These are phyloP conservation scores for Monosporascus sp. DNA, from an alignment of 2,329 filamentous ascomycete genomes.

Conservation along the genomic window DNA sequence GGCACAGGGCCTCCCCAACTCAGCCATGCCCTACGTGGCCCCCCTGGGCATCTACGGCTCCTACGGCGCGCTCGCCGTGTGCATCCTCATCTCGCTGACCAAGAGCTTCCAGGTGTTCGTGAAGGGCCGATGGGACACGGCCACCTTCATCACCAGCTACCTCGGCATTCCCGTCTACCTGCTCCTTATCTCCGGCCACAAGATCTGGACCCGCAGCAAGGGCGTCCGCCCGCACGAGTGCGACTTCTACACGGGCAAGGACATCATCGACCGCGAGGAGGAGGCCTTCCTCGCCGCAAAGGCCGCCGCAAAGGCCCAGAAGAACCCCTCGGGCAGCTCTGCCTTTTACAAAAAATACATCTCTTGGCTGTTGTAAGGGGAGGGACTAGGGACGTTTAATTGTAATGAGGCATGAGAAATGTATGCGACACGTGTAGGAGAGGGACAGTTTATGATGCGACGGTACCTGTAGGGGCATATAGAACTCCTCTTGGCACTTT, in stretches of 20 bases:
- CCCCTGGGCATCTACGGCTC: conserved; percentile 69
- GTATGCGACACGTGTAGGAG: neutral
- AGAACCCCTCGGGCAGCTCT: conserved; percentile 24
- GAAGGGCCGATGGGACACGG: conserved; percentile 39
- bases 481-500: too few species aligned
- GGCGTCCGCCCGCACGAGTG: conserved; percentile 52
- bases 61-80: conserved; percentile 62
- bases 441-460: too few species aligned
- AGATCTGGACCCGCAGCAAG: conserved; percentile 48
- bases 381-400: neutral
- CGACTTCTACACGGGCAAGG: conserved; percentile 69
- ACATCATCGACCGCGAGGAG: conserved; percentile 67
- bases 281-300: conserved; percentile 58
- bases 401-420: neutral
- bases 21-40: conserved; percentile 56
- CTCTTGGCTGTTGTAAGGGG: conserved; percentile 54
- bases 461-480: too few species aligned
- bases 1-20: conserved; percentile 53
- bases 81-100: conserved; percentile 67
- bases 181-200: conserved; percentile 63
- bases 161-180: conserved; percentile 72
- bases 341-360: conserved; percentile 56
- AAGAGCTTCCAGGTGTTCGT: conserved; percentile 78
- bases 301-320: conserved; percentile 30
- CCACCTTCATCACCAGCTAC: conserved; percentile 73